Evolutionary conservation across 495 filamentous ascomycete genomes (phyloP), one percentile per base, ranked within the genome.

Genomic region (Collariella sp.): DNA sequence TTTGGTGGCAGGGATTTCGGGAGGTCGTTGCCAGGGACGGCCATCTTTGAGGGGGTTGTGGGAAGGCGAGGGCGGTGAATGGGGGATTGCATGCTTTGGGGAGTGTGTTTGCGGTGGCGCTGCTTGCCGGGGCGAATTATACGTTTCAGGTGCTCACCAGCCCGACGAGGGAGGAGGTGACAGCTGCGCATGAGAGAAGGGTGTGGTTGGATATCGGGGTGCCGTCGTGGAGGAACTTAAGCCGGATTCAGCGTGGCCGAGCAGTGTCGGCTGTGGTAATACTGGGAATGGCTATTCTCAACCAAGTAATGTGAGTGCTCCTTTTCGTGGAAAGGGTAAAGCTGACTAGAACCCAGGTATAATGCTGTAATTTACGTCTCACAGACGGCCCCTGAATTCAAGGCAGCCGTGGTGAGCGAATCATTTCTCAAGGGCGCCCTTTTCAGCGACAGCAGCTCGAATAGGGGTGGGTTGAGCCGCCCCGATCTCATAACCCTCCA

Each of bases 181-280:
- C 70, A 38, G 60, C 59, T 23, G 78, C 78, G 11, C 79, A 81
- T 55, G 40, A 50, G 12, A 65, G 58, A 38, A 64, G 60, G 54
- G 64, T 45, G n/a, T 80, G 76, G 77, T 57, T 82, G 51, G 73
- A 82, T 62, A 79, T 79, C 38, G 78, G 78, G 11, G 61, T 78
- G 29, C 75, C 72, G 18, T 79, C 75, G 19, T 44, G 78, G 20
- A 66, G 74, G 12, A 80, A 81, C 60, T 62, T 80, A 1, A 33
- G 45, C 12, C 55, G 64, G 26, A 70, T 82, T 46, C 66, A 67
- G 15, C 59, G 55, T 40, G 61, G 61, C 15, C 54, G 76, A 54
- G 65, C 65, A 20, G 24, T 66, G 4, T 40, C 79, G 47, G 74
- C 69, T 39, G 49, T 64, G 5, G 58, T 71, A 16, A 54, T 78